Base-by-base conservation (phyloP, 495 filamentous ascomycete genomes). In the Chaetomidium leptoderma region DNA sequence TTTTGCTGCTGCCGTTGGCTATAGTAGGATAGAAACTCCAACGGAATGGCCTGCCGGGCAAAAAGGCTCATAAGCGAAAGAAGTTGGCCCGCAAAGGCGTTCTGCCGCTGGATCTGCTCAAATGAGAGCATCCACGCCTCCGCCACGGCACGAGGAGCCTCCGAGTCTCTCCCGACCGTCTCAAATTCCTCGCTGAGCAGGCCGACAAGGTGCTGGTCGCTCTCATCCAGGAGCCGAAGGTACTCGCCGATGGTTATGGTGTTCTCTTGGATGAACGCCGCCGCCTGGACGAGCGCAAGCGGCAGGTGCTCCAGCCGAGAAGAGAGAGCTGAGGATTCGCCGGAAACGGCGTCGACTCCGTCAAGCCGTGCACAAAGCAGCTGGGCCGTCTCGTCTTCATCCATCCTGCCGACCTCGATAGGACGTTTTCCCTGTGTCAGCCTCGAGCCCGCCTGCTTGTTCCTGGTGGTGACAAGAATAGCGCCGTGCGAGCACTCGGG, bases 221-320 rank as follows among this genome's bases (percentile, higher is more conserved):
- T 62, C 13, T 64, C 35, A 6, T 62, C 54, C 9, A 74, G 60
- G 0, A 73, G 65, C 30, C 66, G 40, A 10, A 78, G 63, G 47
- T 77, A 78, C 6, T 61, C 32, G 11, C 42, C 27, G 7, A 72
- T 54, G 0, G 59, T 53, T 6, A 77, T 65, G 7, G 32, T 29
- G 27, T 74, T 79, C 55, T 73, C 65, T 45, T 71, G 71, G 14
- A 83, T 78, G 56, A 74, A 82, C 9, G 76, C 68, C 13, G 75
- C 66, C 4, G 79, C 79, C 57, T 82, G 78, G 30, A 61, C 67
- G 27, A 81, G 66, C 6, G 79, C 78, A 7, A 83, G 66, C 6
- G 78, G 78, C 4, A 80, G 66, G 37, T 62, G 66, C 21, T 66
- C 66, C 23, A 82, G 67, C 17, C 66, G 55, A 44, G 69, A 46